Percentiles rank a stretch among this genome's conserved stretches.
phyloP scores from a whole-genome alignment of 2,329 filamentous ascomycete species.

The Blumeria hordei region DNA sequence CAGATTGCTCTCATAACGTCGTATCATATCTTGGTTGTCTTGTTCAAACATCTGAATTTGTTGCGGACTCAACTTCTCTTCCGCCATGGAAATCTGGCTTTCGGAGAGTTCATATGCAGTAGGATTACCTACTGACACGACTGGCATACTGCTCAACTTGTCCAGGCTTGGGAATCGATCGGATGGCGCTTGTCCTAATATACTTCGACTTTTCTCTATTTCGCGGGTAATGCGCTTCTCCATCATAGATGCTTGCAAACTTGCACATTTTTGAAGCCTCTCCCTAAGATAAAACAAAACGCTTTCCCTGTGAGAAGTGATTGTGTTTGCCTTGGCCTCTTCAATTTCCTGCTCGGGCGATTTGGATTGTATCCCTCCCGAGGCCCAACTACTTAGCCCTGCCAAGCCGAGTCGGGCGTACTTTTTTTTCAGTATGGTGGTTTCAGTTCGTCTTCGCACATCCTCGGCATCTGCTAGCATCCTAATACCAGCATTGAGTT shows the following conservation, averaged over 20 bases:
- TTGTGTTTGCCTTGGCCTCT: conserved; percentile 42
- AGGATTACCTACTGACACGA: conserved; percentile 5
- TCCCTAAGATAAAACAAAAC: conserved; percentile 64
- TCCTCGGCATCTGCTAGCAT: conserved; percentile 62
- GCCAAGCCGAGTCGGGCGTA: conserved; percentile 37
- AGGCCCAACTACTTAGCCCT: conserved; percentile 36
- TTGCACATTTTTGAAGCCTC: conserved; percentile 50
- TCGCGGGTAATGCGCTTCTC: conserved; percentile 66
- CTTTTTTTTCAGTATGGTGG: conserved; percentile 47
- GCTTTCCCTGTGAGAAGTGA: conserved; percentile 52
- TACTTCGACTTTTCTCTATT: conserved; percentile 70
- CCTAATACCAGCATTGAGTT: conserved; percentile 61
- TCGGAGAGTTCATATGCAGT: conserved; percentile 6
- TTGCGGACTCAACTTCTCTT: conserved; percentile 42
- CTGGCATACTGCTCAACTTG: conserved; percentile 11
- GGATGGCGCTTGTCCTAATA: conserved; percentile 42
- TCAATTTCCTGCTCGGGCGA: conserved; percentile 44
- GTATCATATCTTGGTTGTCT: conserved; percentile 80
- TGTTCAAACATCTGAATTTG: conserved; percentile 84
- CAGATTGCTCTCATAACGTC: conserved; percentile 80
- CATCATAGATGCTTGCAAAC: conserved; percentile 76
- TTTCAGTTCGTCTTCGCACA: conserved; percentile 52
- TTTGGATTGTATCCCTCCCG: conserved; percentile 35
- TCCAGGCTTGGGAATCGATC: background rate
- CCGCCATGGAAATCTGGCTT: conserved; percentile 8